These are phyloP conservation scores for Hysterangium stoloniferum DNA, from an alignment of 768 basidiomycete genomes.

Conservation along the genomic window DNA sequence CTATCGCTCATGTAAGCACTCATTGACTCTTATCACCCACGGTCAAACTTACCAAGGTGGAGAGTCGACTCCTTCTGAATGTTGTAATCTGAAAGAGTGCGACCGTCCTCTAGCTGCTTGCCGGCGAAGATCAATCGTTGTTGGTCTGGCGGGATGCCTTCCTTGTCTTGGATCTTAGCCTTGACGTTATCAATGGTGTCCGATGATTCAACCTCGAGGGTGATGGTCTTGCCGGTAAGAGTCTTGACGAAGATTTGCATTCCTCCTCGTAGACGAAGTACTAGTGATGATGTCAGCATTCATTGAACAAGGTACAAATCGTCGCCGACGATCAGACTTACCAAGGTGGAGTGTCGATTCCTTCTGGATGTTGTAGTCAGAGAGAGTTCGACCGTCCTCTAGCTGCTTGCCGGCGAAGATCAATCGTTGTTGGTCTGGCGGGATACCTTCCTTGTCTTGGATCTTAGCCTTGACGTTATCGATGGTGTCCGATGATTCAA, in stretches of 20 bases:
- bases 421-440: conserved; percentile 39
- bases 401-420: conserved; percentile 44
- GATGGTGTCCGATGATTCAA: conserved; percentile 89
- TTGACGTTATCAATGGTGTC: conserved; percentile 74
- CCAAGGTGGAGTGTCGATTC: conserved; percentile 82
- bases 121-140: conserved; percentile 96
- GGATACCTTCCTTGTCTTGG: conserved; percentile 42
- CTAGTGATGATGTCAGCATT: background rate
- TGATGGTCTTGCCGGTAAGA: conserved; percentile 84
- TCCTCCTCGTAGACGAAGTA: conserved; percentile 17
- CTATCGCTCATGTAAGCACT: conserved; percentile 20
- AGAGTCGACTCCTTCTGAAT: conserved; percentile 96
- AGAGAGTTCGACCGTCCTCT: conserved; percentile 41
- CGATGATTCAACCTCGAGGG: conserved; percentile 76
- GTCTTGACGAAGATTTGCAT: conserved; percentile 92
- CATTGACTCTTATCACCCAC: conserved; percentile 1
- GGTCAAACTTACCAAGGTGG: conserved; percentile 40
- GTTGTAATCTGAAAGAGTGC: conserved; percentile 83
- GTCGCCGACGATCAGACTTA: too few species aligned
- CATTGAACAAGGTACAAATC: conserved; percentile 24
- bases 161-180: conserved; percentile 82
- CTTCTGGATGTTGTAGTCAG: conserved; percentile 53
- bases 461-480: conserved; percentile 67
- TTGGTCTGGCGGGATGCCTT: conserved; percentile 83
- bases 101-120: conserved; percentile 92